A percentile compares a stretch with the other conserved stretches of the same genome.
phyloP scores from a whole-genome alignment of 2,329 filamentous ascomycete genomes.

The Falciphora oryzae region DNA sequence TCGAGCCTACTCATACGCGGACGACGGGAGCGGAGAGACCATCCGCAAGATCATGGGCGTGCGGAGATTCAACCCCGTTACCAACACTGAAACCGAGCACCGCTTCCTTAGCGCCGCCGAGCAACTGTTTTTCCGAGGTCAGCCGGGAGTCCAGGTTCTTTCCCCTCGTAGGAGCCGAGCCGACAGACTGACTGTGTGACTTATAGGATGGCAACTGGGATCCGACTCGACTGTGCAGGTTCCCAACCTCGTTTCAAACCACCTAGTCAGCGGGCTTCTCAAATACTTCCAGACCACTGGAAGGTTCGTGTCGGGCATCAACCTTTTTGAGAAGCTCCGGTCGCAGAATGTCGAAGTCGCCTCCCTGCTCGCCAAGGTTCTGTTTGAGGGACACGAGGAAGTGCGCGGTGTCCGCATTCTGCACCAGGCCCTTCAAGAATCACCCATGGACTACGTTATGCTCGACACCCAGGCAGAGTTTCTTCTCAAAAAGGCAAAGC shows the following conservation, averaged over 20 bases:
- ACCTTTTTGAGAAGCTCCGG: slow-evolving; percentile 93
- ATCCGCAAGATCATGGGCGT: slow-evolving; percentile 98
- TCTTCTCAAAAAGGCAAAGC: slow-evolving; percentile 72
- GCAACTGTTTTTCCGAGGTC: slow-evolving; percentile 88
- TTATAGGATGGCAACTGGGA: slow-evolving; percentile 82
- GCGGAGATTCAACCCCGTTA: slow-evolving; percentile 92
- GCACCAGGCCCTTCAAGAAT: slow-evolving; percentile 80
- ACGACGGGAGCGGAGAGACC: slow-evolving; percentile 87
- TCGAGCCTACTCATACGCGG: slow-evolving; percentile 91
- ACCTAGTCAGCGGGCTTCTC: slow-evolving; percentile 86
- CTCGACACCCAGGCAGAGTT: slow-evolving; percentile 93
- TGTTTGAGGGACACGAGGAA: slow-evolving; percentile 93
- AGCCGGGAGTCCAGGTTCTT: slow-evolving; percentile 12
- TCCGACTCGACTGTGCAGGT: slow-evolving; percentile 97
- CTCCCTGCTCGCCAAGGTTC: slow-evolving; percentile 81
- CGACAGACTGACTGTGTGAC: slow-evolving; percentile 5
- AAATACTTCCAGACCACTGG: slow-evolving; percentile 96
- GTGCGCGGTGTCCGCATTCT: slow-evolving; percentile 89
- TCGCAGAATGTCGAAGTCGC: slow-evolving; percentile 89
- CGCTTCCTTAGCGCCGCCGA: slow-evolving; percentile 93
- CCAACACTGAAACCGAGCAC: slow-evolving; percentile 96
- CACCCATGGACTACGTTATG: slow-evolving; percentile 96
- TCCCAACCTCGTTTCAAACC: slow-evolving; percentile 92
- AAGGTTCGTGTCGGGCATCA: slow-evolving; percentile 90
- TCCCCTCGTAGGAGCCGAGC: background rate